Percentiles rank a stretch among this genome's conserved stretches.
Evolutionary conservation across 192 early-diverging fungal species (phyloP).

Genomic region (Pilobolus umbonatus): DNA sequence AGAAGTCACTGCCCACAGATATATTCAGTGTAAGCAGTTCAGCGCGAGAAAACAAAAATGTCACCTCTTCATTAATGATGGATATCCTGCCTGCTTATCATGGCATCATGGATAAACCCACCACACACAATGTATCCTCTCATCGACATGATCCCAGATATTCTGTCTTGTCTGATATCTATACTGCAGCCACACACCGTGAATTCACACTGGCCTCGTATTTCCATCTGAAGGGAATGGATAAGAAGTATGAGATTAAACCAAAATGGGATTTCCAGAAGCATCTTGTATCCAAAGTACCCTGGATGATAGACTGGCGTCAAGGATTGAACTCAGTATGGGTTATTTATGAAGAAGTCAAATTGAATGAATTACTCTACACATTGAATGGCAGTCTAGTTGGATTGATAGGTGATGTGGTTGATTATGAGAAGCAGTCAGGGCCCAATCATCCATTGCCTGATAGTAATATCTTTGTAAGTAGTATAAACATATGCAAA

Average conservation of each 20-base stretch:
- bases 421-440: conserved; percentile 5
- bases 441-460: background rate
- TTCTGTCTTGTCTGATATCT: conserved; percentile 28
- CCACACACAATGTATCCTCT: background rate
- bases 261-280: conserved; percentile 50
- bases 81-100: background rate
- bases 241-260: background rate
- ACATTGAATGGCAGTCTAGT: conserved; percentile 85
- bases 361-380: conserved; percentile 70
- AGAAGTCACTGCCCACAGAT: conserved; percentile 58
- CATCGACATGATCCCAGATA: background rate
- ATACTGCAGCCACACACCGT: conserved; percentile 61
- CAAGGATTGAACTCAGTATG: conserved; percentile 53
- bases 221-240: conserved; percentile 46
- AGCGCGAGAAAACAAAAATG: conserved; percentile 31
- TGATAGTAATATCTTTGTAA: conserved; percentile 1
- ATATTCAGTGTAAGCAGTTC: conserved; percentile 55
- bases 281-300: conserved; percentile 49
- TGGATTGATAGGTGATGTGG: conserved; percentile 57
- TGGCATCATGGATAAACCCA: background rate
- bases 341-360: conserved; percentile 70
- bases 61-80: conserved; percentile 40
- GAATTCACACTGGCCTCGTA: conserved; percentile 62
- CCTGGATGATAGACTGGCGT: conserved; percentile 60
- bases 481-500: background rate